A percentile compares a stretch with the other conserved stretches of the same genome.
Conservation (phyloP, 2,329 filamentous ascomycete species). For the Fusarium metavorans region DNA sequence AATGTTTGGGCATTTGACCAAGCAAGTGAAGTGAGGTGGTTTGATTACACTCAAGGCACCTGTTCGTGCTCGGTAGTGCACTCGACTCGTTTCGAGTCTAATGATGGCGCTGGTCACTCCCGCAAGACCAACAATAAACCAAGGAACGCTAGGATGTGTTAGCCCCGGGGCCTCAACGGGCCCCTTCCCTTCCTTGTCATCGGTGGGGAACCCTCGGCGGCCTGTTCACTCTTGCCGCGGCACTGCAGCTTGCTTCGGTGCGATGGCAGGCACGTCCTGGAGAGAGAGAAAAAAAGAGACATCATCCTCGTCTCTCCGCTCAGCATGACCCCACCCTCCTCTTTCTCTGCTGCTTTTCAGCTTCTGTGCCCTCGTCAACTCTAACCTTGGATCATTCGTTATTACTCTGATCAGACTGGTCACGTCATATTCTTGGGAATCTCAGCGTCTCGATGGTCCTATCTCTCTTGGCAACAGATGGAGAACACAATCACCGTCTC, state of each 20-base stretch:
- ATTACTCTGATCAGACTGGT: neutral
- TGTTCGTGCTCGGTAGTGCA: conserved; percentile 8
- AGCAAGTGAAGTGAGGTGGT: neutral
- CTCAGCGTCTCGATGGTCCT: neutral
- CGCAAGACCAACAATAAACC: conserved; percentile 15
- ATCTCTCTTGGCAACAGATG: neutral
- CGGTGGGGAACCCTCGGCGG: conserved; percentile 20
- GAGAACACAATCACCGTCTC: neutral
- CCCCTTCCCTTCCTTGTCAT: conserved; percentile 20
- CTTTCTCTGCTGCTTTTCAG: conserved; percentile 12
- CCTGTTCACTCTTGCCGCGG: conserved; percentile 38
- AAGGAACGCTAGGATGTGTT: conserved; percentile 13
- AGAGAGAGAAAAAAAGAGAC: neutral
- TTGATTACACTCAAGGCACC: neutral
- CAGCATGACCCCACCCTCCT: conserved; percentile 6
- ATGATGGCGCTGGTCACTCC: conserved; percentile 16
- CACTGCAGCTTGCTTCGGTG: conserved; percentile 13
- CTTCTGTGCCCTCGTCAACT: neutral
- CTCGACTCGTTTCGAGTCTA: conserved; percentile 8
- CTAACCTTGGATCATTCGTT: neutral
- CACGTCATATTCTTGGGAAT: neutral
- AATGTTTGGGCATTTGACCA: neutral
- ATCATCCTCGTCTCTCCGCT: conserved; percentile 1
- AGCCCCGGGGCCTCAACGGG: conserved; percentile 11
- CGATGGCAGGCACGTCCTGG: conserved; percentile 2